Percentiles rank a stretch among this genome's conserved stretches.
Conservation (phyloP, 352 stramenopile species). For the Phytophthora parvispora region DNA sequence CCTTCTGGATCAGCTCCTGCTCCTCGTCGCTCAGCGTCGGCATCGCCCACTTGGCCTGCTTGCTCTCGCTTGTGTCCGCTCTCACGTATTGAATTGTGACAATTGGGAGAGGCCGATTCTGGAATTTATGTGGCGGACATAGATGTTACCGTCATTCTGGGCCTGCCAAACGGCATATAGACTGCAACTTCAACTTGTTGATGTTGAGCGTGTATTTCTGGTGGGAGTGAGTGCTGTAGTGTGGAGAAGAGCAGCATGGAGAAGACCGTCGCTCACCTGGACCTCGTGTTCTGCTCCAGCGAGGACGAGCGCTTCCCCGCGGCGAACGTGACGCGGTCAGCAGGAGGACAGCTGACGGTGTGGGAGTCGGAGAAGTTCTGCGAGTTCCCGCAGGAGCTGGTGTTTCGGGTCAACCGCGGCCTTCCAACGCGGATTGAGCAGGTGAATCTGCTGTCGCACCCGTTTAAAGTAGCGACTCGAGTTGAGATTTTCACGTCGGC, state of each 20-base stretch:
- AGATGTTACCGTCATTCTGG: conserved; percentile 21
- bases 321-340: conserved; percentile 16
- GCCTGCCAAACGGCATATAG: conserved; percentile 11
- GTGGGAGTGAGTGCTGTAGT: background rate
- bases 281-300: conserved; percentile 50
- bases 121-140: conserved; percentile 33
- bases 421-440: conserved; percentile 19
- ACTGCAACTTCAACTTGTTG: conserved; percentile 18
- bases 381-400: conserved; percentile 66
- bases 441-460: conserved; percentile 46
- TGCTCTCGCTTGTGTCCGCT: background rate
- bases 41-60: conserved; percentile 56
- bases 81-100: conserved; percentile 11
- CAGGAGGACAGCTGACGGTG: background rate
- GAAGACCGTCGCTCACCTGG: conserved; percentile 20
- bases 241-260: conserved; percentile 1
- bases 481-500: conserved; percentile 57
- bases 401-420: conserved; percentile 55
- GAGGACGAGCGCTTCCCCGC: conserved; percentile 36
- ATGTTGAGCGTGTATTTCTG: background rate
- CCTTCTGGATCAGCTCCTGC: conserved; percentile 77
- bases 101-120: conserved; percentile 17
- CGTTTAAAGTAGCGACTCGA: conserved; percentile 53
- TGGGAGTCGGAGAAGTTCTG: conserved; percentile 72
- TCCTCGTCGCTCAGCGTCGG: conserved; percentile 75